Conservation (phyloP, 345 rosid species). For the Brassica rapa region DNA sequence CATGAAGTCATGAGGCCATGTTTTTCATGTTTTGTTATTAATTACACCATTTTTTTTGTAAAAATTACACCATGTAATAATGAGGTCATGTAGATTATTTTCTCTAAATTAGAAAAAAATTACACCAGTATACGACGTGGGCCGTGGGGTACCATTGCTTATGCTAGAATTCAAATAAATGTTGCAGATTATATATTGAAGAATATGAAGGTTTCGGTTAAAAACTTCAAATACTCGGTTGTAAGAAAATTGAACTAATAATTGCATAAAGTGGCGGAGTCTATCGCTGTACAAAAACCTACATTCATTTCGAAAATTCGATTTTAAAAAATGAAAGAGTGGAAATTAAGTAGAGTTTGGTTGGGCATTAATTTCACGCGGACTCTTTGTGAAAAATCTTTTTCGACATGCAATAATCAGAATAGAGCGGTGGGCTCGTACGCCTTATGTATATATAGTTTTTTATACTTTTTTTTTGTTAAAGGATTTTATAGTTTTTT, state of each 20-base stretch:
- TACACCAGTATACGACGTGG: background rate
- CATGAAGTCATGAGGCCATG: no score
- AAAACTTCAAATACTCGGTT: background rate
- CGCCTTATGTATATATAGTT: no score
- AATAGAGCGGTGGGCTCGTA: background rate
- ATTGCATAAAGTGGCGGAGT: background rate
- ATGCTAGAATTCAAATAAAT: background rate
- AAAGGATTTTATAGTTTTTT: no score
- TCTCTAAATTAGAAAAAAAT: no score
- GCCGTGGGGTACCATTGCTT: background rate
- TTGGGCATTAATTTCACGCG: constrained; percentile 37
- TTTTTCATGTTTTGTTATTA: no score
- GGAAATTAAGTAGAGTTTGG: constrained; percentile 29
- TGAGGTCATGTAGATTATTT: no score
- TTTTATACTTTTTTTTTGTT: no score
- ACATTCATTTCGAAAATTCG: background rate
- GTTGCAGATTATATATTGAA: background rate
- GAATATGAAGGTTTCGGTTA: background rate
- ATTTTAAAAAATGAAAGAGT: constrained; percentile 1
- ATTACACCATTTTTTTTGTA: no score
- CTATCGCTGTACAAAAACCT: background rate
- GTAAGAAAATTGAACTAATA: background rate
- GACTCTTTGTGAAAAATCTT: constrained; percentile 20
- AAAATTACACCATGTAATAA: no score
- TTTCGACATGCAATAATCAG: constrained; percentile 4